Evolutionary conservation across 192 early-diverging fungal species (phyloP).

Genomic region (Coemansia sp.): DNA sequence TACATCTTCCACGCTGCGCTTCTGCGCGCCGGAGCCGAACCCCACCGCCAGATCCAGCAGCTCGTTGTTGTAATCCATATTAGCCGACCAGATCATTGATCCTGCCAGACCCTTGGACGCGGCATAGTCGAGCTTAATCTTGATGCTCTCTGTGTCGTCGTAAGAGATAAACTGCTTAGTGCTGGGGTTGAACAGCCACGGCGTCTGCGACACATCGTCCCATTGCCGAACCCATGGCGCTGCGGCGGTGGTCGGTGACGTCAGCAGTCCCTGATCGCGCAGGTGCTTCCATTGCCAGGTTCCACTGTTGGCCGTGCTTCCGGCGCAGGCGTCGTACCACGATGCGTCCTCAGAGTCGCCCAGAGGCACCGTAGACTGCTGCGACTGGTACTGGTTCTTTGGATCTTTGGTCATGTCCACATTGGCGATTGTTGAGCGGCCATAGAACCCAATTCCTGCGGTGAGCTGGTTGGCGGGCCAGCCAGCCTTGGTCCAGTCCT

Average conservation of each 20-base stretch:
- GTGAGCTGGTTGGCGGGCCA: constrained; percentile 63
- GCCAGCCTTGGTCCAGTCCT: constrained; percentile 58
- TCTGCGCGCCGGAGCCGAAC: constrained; percentile 1
- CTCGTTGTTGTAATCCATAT: constrained; percentile 57
- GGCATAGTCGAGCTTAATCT: constrained; percentile 60
- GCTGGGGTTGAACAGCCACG: constrained; percentile 57
- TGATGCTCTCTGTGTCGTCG: constrained; percentile 69
- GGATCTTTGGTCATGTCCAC: constrained; percentile 57
- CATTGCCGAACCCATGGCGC: constrained; percentile 64
- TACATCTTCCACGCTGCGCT: constrained; percentile 6
- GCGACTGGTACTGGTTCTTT: constrained; percentile 49
- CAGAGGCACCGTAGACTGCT: constrained; percentile 34
- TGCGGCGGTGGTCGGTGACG: constrained; percentile 51
- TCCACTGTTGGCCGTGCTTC: constrained; percentile 53
- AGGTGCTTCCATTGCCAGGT: constrained; percentile 68
- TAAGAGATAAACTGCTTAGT: constrained; percentile 72
- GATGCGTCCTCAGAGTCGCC: constrained; percentile 59
- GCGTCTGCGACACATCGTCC: constrained; percentile 61
- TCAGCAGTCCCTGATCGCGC: constrained; percentile 58
- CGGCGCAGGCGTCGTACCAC: constrained; percentile 56
- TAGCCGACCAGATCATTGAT: constrained; percentile 58
- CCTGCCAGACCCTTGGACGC: constrained; percentile 58
- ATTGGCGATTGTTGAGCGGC: constrained; percentile 49
- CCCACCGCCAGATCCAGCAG: constrained; percentile 63
- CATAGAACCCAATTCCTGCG: constrained; percentile 65